phyloP scores from a whole-genome alignment of 2,329 filamentous ascomycete species.

The Falciphora oryzae region DNA sequence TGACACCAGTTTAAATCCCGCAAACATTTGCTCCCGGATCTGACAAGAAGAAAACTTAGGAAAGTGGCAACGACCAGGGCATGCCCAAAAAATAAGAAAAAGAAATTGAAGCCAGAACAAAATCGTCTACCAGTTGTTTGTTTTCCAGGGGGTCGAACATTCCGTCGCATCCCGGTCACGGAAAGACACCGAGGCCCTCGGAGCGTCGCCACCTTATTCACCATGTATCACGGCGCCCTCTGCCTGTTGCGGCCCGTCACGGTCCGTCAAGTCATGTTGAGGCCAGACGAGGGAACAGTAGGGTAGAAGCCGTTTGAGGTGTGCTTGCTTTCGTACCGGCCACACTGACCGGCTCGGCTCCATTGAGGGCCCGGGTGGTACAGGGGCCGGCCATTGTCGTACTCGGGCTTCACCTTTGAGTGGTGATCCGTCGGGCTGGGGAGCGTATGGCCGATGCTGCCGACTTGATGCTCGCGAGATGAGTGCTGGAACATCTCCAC shows the following conservation, averaged over 20 bases:
- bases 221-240: too few species aligned
- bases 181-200: too few species aligned
- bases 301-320: constrained; percentile 50
- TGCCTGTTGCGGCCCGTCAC: background rate
- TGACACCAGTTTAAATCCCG: background rate
- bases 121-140: background rate
- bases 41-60: background rate
- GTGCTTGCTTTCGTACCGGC: constrained; percentile 48
- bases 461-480: constrained; percentile 24
- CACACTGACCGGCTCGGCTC: constrained; percentile 31
- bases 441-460: constrained; percentile 15
- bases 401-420: constrained; percentile 45
- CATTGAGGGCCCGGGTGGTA: constrained; percentile 37
- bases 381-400: constrained; percentile 40
- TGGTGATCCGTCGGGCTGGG: constrained; percentile 14
- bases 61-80: background rate
- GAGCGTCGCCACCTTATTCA: too few species aligned
- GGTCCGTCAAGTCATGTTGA: constrained; percentile 32
- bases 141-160: background rate
- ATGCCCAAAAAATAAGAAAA: background rate
- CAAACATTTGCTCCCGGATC: background rate
- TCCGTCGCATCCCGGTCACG: background rate
- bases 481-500: constrained; percentile 45
- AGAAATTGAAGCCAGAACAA: background rate
- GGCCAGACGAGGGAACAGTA: constrained; percentile 38